Base-by-base conservation (phyloP, 2,329 filamentous ascomycete genomes). In the Ceratocystis huliohia region DNA sequence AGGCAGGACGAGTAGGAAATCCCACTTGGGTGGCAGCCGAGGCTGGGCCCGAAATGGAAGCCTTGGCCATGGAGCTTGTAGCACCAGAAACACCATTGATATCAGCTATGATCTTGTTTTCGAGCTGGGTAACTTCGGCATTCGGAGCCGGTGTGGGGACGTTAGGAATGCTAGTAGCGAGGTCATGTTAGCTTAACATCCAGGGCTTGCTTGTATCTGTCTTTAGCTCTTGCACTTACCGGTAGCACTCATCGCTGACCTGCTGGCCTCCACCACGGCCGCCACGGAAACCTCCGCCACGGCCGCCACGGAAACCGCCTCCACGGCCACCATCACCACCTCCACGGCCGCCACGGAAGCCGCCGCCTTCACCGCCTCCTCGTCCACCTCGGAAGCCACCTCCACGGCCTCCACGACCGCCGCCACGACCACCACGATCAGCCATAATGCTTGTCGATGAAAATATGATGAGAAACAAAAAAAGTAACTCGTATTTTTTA, bases 1-100 rank as follows among this genome's bases (percentile, higher is more conserved):
- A 84, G 1, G 76, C 77, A 22, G 82, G 82, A 1, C 82, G 77
- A 6, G 71, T 66, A 2, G 82, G 80, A 61, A 84, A 75, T 57
- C 68, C 65, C 8, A 69, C 33, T 30, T 66, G 69, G 17, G 68
- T 15, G 6, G 65, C 13, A 17, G 68, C 25, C 25, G 65, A 66
- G 68, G 64, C 56, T 64, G 48, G 45, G 66, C 66, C 63, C 56
- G 67, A 17, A 63, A 62, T 53, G 48, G 64, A 67, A 22, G 69
- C 70, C 28, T 79, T 70, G 48, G 74, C 73, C 13, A 71, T 75
- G 80, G 76, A 63, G 76, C 71, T 2, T 72, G 46, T 53, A 5
- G 25, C 48, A 15, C 22, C 48, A 22, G 48, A 13, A 25, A 53
- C 48, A 15, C 48, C 48, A 25, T 53, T 53, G 48, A 69, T 2